Evolutionary conservation across 805 yeast species (phyloP).

Genomic region (Sugiyamaella chiloensis): DNA sequence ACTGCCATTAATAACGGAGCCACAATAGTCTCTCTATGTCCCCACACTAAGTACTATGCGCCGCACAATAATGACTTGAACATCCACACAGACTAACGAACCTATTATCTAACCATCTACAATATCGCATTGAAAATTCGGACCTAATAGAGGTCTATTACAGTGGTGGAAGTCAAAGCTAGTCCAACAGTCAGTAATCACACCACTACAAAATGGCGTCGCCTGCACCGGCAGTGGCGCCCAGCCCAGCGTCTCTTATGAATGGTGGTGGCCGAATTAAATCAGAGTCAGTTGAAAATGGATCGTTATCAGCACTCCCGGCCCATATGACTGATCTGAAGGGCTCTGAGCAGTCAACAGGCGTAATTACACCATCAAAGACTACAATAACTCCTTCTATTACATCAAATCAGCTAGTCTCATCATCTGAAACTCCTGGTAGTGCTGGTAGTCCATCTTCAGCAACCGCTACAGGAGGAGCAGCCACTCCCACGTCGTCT

Average conservation of each 20-base stretch:
- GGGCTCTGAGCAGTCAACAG: background rate
- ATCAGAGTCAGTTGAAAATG: constrained; percentile 1
- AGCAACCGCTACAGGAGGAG: background rate
- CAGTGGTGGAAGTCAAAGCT: too few species aligned
- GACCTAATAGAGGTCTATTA: too few species aligned
- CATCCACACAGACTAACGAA: background rate
- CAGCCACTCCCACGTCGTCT: constrained; percentile 4
- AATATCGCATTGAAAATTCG: too few species aligned
- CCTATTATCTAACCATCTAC: background rate
- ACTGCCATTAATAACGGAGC: too few species aligned
- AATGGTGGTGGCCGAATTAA: constrained; percentile 1
- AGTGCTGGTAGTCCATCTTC: background rate
- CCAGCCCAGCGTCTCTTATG: constrained; percentile 3
- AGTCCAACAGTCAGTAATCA: too few species aligned
- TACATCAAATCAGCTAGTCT: background rate
- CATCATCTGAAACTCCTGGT: background rate
- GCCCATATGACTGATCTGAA: background rate
- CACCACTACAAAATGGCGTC: constrained; percentile 3
- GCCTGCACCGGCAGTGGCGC: constrained; percentile 2
- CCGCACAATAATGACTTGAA: constrained; percentile 1
- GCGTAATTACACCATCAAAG: background rate
- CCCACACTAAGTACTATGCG: too few species aligned
- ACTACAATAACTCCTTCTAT: background rate
- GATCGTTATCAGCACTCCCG: background rate
- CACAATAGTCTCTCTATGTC: too few species aligned